Evolutionary conservation across 2,329 filamentous ascomycete species (phyloP).

Genomic region (Cryphonectria parasitica): DNA sequence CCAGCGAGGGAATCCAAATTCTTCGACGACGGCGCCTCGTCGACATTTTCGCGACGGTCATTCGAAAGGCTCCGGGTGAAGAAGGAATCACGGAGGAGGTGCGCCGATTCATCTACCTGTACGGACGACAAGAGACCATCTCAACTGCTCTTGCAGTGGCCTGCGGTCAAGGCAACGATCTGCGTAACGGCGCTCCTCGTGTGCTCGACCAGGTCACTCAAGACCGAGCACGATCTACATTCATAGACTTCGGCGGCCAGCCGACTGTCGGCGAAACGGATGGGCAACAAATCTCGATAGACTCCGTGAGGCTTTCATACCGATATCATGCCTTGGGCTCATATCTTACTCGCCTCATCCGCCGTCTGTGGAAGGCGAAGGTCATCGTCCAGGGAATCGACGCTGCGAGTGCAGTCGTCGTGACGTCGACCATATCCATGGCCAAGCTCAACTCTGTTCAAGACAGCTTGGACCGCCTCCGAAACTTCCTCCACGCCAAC

Average conservation of each 20-base stretch:
- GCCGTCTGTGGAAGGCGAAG: conserved; percentile 82
- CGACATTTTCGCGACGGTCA: conserved; percentile 85
- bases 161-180: conserved; percentile 87
- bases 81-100: conserved; percentile 83
- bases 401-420: conserved; percentile 62
- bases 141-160: conserved; percentile 92
- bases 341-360: conserved; percentile 85
- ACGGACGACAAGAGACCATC: conserved; percentile 86
- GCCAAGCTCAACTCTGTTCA: conserved; percentile 77
- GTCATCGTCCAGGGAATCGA: conserved; percentile 64
- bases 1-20: conserved; percentile 86
- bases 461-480: conserved; percentile 76
- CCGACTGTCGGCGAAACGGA: conserved; percentile 79
- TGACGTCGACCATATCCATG: conserved; percentile 68
- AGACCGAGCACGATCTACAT: conserved; percentile 81
- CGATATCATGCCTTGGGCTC: conserved; percentile 86
- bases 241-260: conserved; percentile 90
- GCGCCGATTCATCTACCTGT: conserved; percentile 80
- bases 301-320: conserved; percentile 84
- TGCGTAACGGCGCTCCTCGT: conserved; percentile 70
- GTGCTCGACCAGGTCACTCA: conserved; percentile 84
- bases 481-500: conserved; percentile 85
- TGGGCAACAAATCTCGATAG: conserved; percentile 73
- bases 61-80: conserved; percentile 72
- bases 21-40: conserved; percentile 83